These are phyloP conservation scores for Bjerkandera adusta DNA, from an alignment of 1,284 basidiomycete species.

Conservation along the genomic window DNA sequence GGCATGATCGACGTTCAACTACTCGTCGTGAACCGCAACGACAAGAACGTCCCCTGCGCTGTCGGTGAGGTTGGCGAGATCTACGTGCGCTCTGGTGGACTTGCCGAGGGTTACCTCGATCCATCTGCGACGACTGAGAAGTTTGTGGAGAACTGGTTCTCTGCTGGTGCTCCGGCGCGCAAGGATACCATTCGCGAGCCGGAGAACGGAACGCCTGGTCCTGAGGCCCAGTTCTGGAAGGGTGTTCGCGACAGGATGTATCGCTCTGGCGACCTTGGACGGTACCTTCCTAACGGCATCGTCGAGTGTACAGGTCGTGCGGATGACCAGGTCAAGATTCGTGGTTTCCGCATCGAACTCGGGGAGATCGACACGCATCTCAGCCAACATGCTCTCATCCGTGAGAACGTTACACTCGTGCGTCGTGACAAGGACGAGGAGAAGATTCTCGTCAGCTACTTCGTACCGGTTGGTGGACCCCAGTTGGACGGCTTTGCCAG, in stretches of 20 bases:
- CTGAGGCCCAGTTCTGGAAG: slow-evolving; percentile 85
- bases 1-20: slow-evolving; percentile 99
- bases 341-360: slow-evolving; percentile 98
- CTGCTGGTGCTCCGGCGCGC: slow-evolving; percentile 46
- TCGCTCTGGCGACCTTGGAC: slow-evolving; percentile 93
- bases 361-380: slow-evolving; percentile 99
- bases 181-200: slow-evolving; percentile 75
- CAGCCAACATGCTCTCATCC: slow-evolving; percentile 88
- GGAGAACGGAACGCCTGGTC: slow-evolving; percentile 51
- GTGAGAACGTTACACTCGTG: slow-evolving; percentile 97
- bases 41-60: slow-evolving; percentile 86
- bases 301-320: slow-evolving; percentile 98
- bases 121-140: slow-evolving; percentile 84
- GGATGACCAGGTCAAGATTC: slow-evolving; percentile 99
- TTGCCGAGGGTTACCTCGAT: slow-evolving; percentile 96
- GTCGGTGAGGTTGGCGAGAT: slow-evolving; percentile 99
- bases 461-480: slow-evolving; percentile 86
- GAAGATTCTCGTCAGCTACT: slow-evolving; percentile 98
- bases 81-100: slow-evolving; percentile 94
- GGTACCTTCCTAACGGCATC: slow-evolving; percentile 90
- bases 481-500: slow-evolving; percentile 75
- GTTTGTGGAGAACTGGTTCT: slow-evolving; percentile 94
- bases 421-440: slow-evolving; percentile 99
- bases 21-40: slow-evolving; percentile 93
- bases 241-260: slow-evolving; percentile 99